A percentile compares a stretch with the other conserved stretches of the same genome.
Evolutionary conservation across 129 eudicot species (phyloP).

Genomic region (Chrysanthemum makinoi): DNA sequence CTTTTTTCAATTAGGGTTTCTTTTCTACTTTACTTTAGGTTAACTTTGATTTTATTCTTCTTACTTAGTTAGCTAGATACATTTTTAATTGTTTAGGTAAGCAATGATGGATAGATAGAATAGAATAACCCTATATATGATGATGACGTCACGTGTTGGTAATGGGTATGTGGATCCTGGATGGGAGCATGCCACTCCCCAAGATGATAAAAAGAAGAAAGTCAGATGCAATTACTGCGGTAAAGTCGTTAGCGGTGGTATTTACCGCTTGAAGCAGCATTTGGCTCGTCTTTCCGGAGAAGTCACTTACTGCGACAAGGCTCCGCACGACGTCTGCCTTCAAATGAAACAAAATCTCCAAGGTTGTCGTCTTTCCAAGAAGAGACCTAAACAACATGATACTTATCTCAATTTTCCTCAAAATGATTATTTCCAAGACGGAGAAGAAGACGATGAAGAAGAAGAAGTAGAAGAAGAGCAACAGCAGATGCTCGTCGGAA

Average conservation of each 20-base stretch:
- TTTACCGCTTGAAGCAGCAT: slow-evolving; percentile 93
- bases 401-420: slow-evolving; percentile 59
- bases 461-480: slow-evolving; percentile 54
- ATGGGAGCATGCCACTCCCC: slow-evolving; percentile 95
- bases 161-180: slow-evolving; percentile 90
- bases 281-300: slow-evolving; percentile 94
- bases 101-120: no score
- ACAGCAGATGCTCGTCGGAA: slow-evolving; percentile 36
- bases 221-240: slow-evolving; percentile 97
- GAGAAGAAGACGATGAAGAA: slow-evolving; percentile 62
- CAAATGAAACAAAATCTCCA: slow-evolving; percentile 86
- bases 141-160: slow-evolving; percentile 69
- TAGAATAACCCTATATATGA: no score
- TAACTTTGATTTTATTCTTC: no score
- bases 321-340: slow-evolving; percentile 79
- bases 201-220: slow-evolving; percentile 89
- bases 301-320: slow-evolving; percentile 92
- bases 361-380: slow-evolving; percentile 72
- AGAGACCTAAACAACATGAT: slow-evolving; percentile 39
- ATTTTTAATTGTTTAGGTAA: no score
- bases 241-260: slow-evolving; percentile 94
- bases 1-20: no score
- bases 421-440: background rate
- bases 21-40: no score
- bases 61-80: no score